Evolutionary conservation across 805 yeast genomes (phyloP), one percentile per base, ranked within the genome.

Genomic region (Suhomyces faveliae): DNA sequence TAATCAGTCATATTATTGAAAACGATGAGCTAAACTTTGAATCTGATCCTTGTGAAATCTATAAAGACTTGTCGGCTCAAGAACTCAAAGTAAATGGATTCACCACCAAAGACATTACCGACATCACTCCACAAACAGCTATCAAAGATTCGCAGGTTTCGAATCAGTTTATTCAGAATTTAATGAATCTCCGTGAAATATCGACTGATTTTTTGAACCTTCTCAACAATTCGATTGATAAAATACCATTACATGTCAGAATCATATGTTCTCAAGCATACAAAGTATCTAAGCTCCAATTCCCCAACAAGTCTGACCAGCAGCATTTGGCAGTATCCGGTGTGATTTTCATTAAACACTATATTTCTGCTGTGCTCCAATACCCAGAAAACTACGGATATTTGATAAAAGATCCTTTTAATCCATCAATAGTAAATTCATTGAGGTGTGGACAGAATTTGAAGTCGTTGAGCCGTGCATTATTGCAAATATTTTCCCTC

Each of bases 111-210:
- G 63, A 73, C 48, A 58, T 70, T 2, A 63, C 72, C 17, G 60
- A 43, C 3, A 48, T 76, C 3, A 61, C 81, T 4, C 83, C 87
- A 0, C 85, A 80, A 46, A 74, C 70, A 33, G 96, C 98, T 1
- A 88, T 92, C 51, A 85, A 85, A 53, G 91, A 88, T 54, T 78
- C 83, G 1, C 83, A 78, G n/a, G 89, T 92, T 0, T 78, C 94
- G 27, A 66, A 68, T 0, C 74, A 76, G 38, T 94, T 89, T 62
- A 84, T 94, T 27, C 66, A 74, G 29, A 91, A 94, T 56, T 70
- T 94, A 58, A 87, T 87, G 64, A 70, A 71, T 19, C 67, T 94
- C 45, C 79, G 98, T 63, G 96, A 87, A 52, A 73, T 77, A 39
- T 72, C 89, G 0, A 79, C 85, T 21, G 80, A 81, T 47, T 68